A percentile compares a stretch with the other conserved stretches of the same genome.
These are phyloP conservation scores for Suillus alpinus DNA, from an alignment of 768 basidiomycete species.

Conservation along the genomic window DNA sequence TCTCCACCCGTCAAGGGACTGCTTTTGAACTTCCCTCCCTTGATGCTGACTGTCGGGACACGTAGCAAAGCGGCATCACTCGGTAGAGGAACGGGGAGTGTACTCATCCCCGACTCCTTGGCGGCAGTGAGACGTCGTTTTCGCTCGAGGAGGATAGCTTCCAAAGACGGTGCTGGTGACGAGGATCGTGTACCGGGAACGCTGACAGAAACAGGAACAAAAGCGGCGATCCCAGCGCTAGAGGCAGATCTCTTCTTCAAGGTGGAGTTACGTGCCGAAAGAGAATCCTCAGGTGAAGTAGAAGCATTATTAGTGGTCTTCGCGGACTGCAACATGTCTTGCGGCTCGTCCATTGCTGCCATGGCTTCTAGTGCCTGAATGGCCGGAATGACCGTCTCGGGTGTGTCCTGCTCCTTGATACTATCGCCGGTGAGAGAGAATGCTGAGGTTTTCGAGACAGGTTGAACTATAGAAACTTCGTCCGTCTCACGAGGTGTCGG, in stretches of 20 bases:
- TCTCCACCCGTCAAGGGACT: conserved; percentile 57
- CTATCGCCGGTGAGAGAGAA: neutral
- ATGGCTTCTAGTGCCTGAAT: neutral
- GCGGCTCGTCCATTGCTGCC: conserved; percentile 1
- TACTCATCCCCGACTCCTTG: conserved; percentile 11
- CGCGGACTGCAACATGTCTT: neutral
- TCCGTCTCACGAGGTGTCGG: conserved; percentile 44
- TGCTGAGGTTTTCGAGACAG: neutral
- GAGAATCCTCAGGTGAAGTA: conserved; percentile 3
- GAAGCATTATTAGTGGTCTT: conserved; percentile 2
- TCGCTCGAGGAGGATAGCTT: conserved; percentile 65
- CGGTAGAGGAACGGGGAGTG: conserved; percentile 3
- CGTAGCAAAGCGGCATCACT: conserved; percentile 14
- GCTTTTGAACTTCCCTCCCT: conserved; percentile 69
- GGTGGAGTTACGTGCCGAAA: neutral
- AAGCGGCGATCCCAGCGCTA: conserved; percentile 9
- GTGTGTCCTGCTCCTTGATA: neutral
- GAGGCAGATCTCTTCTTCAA: conserved; percentile 18
- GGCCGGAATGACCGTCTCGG: neutral
- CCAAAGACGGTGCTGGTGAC: conserved; percentile 58
- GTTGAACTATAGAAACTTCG: neutral
- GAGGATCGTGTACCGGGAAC: conserved; percentile 30
- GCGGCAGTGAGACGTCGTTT: conserved; percentile 48
- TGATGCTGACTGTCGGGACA: conserved; percentile 24
- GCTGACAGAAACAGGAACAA: conserved; percentile 14